Conservation (phyloP, 148 eudicot genomes). For the Nyssa sinensis region DNA sequence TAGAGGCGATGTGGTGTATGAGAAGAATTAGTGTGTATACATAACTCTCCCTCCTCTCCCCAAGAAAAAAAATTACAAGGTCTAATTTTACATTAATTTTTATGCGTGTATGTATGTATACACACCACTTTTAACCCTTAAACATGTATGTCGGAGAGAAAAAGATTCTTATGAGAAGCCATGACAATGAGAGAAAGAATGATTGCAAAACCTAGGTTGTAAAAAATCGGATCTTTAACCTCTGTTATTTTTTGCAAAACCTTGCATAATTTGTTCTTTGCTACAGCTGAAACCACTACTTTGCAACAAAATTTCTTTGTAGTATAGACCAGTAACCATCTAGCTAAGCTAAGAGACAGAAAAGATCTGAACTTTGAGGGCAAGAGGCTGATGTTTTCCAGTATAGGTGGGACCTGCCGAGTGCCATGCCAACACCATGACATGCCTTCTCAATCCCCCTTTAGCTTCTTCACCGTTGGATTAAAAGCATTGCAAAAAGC, state of each 20-base stretch:
- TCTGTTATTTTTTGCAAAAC: neutral
- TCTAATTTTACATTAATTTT: too few species aligned
- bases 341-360: neutral
- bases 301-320: neutral
- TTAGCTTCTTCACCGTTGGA: neutral
- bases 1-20: too few species aligned
- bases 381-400: neutral
- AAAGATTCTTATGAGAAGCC: too few species aligned
- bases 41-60: too few species aligned
- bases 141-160: too few species aligned
- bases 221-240: neutral
- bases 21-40: too few species aligned
- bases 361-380: neutral
- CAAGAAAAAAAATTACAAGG: too few species aligned
- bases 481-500: neutral
- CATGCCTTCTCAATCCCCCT: neutral
- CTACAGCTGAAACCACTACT: neutral
- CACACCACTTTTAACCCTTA: too few species aligned
- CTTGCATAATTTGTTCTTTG: neutral
- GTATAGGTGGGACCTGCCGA: neutral
- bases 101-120: too few species aligned
- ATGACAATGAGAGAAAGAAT: neutral
- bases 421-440: neutral
- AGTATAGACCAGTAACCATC: neutral
- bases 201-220: neutral